Conservation (phyloP, 2,329 filamentous ascomycete genomes). For the Aspergillus clavatus region DNA sequence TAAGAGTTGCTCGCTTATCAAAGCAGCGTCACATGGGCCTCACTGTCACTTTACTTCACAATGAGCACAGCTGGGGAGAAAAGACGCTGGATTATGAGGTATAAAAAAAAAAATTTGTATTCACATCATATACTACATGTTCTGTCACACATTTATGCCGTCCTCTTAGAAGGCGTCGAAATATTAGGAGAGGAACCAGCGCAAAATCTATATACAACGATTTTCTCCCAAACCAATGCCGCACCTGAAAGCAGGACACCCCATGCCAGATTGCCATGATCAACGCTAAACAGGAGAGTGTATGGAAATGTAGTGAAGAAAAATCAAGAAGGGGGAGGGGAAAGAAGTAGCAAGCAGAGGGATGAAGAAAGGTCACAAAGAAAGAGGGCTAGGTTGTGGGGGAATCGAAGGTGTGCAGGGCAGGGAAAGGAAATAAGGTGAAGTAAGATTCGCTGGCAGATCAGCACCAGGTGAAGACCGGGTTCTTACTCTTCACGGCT, state of each 20-base stretch:
- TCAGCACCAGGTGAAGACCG: conserved; percentile 96
- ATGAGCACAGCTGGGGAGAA: no score
- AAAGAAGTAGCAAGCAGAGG: conserved; percentile 15
- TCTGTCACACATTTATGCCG: conserved; percentile 6
- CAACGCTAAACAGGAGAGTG: conserved; percentile 21
- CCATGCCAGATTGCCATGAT: conserved; percentile 22
- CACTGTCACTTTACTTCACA: not conserved
- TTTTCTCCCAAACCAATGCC: conserved; percentile 18
- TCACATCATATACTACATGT: conserved; percentile 28
- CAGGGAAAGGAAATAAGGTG: conserved; percentile 7
- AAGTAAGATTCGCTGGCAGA: conserved; percentile 1
- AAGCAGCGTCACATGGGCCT: not conserved
- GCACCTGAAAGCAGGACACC: conserved; percentile 17
- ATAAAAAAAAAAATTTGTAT: conserved; percentile 14
- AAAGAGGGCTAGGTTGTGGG: not conserved
- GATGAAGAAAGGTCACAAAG: conserved; percentile 15
- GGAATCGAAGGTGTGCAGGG: conserved; percentile 1
- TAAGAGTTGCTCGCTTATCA: conserved; percentile 24
- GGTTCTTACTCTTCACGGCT: conserved; percentile 90
- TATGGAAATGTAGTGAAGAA: conserved; percentile 12
- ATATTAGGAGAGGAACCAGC: conserved; percentile 12
- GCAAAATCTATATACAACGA: conserved; percentile 35
- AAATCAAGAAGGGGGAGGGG: conserved; percentile 16
- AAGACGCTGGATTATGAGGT: no score
- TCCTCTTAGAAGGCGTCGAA: conserved; percentile 9